Evolutionary conservation across 1,139 yeast species (phyloP).

Genomic region (Saccharomyces hybrid): DNA sequence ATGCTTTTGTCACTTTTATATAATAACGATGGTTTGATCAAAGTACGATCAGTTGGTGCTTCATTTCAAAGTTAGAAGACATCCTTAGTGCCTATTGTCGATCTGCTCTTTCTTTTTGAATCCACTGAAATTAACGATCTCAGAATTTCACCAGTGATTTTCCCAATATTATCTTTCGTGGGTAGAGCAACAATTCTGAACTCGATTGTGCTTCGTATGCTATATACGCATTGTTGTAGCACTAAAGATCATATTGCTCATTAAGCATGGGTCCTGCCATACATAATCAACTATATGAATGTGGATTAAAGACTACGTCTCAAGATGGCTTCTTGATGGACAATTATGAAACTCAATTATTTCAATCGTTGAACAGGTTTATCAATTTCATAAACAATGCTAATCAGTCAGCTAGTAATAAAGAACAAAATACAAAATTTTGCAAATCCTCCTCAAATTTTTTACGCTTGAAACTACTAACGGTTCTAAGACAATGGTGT

Average conservation of each 20-base stretch:
- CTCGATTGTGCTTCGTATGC: neutral
- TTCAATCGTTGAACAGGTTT: slow-evolving; percentile 23
- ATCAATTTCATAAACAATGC: slow-evolving; percentile 17
- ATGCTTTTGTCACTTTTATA: neutral
- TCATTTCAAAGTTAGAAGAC: neutral
- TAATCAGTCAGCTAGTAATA: neutral
- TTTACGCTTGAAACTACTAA: slow-evolving; percentile 19
- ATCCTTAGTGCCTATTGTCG: neutral
- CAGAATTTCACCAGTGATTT: neutral
- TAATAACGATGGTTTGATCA: neutral
- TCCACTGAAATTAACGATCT: neutral
- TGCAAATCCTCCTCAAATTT: slow-evolving; percentile 14
- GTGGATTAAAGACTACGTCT: neutral
- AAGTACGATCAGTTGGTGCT: neutral
- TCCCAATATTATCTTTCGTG: neutral
- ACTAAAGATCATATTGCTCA: neutral
- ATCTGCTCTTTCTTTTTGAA: neutral
- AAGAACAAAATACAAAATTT: neutral
- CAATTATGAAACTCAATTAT: slow-evolving; percentile 14
- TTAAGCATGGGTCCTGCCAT: neutral
- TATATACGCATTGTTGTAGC: neutral
- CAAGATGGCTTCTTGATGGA: slow-evolving; percentile 5
- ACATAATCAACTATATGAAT: neutral
- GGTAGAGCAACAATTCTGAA: neutral
- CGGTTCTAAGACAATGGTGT: slow-evolving; percentile 13